These are phyloP conservation scores for Massospora cicadina DNA, from an alignment of 371 early-diverging fungal species.

Conservation along the genomic window DNA sequence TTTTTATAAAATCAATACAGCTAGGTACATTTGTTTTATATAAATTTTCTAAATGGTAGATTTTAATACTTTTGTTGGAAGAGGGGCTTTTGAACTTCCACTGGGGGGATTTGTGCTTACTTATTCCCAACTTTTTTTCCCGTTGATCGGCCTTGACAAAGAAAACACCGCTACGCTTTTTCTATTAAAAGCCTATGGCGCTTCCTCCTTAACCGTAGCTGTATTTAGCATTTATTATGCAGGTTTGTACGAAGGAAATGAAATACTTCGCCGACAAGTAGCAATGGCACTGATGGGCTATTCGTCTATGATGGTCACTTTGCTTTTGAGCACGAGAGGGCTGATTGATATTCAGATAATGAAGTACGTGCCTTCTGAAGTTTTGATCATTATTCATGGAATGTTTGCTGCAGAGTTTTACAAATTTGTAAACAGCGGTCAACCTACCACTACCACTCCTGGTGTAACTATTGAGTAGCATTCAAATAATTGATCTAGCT, in stretches of 20 bases:
- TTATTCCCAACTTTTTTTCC: not conserved
- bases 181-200: not conserved
- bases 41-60: slow-evolving; percentile 5
- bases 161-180: slow-evolving; percentile 3
- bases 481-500: too few relatives aligned
- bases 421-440: not conserved
- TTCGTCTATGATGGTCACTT: slow-evolving; percentile 10
- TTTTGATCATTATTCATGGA: slow-evolving; percentile 7
- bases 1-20: too few relatives aligned
- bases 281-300: slow-evolving; percentile 8
- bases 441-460: not conserved
- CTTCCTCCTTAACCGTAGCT: not conserved
- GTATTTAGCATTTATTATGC: slow-evolving; percentile 6
- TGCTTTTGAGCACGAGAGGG: not conserved
- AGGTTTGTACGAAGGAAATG: not conserved
- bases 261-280: slow-evolving; percentile 5
- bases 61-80: slow-evolving; percentile 7
- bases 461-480: slow-evolving; percentile 3
- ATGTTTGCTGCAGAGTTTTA: slow-evolving; percentile 9
- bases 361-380: slow-evolving; percentile 2
- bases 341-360: not conserved
- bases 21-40: too few relatives aligned
- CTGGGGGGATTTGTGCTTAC: not conserved
- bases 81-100: slow-evolving; percentile 5
- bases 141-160: not conserved